phyloP scores from a whole-genome alignment of 2,329 filamentous ascomycete species.

The Monosporascus sp. region DNA sequence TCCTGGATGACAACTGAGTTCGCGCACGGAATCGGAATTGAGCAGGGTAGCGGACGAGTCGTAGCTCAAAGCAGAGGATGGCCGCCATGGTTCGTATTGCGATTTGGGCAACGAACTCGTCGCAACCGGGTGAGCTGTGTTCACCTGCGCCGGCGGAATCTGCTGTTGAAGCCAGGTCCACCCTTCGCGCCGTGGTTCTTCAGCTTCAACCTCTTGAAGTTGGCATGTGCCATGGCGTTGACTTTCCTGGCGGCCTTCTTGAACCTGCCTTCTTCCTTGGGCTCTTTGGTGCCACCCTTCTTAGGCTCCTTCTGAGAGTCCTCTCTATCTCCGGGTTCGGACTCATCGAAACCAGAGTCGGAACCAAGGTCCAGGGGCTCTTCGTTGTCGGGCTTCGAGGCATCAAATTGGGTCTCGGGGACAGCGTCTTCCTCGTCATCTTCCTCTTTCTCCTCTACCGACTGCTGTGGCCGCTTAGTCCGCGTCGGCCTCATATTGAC shows the following conservation, averaged over 20 bases:
- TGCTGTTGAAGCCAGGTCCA: conserved; percentile 50
- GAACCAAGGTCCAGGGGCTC: conserved; percentile 29
- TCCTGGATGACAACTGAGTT: too few relatives aligned
- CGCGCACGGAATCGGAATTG: too few relatives aligned
- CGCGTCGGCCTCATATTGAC: conserved; percentile 57
- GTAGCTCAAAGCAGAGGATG: too few relatives aligned
- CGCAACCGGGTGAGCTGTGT: not conserved
- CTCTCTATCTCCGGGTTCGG: conserved; percentile 29
- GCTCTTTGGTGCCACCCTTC: conserved; percentile 19
- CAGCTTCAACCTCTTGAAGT: conserved; percentile 63
- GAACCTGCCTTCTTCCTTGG: conserved; percentile 37
- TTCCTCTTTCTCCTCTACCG: conserved; percentile 26
- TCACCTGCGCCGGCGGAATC: conserved; percentile 48
- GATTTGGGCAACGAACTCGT: not conserved
- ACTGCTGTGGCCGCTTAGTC: conserved; percentile 39
- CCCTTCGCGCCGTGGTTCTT: conserved; percentile 58
- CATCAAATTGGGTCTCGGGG: conserved; percentile 33
- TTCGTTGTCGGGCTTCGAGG: conserved; percentile 22
- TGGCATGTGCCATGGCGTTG: conserved; percentile 58
- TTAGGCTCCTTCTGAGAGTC: conserved; percentile 18
- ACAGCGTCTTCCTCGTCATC: conserved; percentile 34
- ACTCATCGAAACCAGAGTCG: conserved; percentile 35
- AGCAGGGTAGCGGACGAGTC: too few relatives aligned
- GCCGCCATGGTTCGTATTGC: not conserved
- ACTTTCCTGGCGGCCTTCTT: conserved; percentile 55